phyloP scores from a whole-genome alignment of 805 yeast genomes.

The Ogataea sp. region DNA sequence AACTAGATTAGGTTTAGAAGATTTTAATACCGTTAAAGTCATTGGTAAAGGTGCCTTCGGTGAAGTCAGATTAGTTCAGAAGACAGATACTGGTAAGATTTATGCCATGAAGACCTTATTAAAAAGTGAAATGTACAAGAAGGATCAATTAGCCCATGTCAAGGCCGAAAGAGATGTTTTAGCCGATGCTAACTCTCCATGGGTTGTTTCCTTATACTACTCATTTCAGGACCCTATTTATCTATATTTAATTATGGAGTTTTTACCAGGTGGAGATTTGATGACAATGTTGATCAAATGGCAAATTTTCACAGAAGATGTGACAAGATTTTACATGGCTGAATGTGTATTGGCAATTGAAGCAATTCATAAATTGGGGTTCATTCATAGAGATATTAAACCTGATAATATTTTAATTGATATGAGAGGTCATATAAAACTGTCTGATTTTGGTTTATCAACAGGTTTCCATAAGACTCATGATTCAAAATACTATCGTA shows the following conservation, averaged over 20 bases:
- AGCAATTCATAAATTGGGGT: constrained; percentile 87
- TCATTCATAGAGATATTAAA: constrained; percentile 94
- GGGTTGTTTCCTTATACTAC: constrained; percentile 80
- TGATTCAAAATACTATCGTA: constrained; percentile 79
- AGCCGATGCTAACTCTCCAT: constrained; percentile 82
- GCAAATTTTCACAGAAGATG: constrained; percentile 91
- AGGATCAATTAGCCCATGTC: constrained; percentile 91
- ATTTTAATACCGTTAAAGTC: constrained; percentile 82
- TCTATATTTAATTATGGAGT: constrained; percentile 73
- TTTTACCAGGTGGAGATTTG: constrained; percentile 75
- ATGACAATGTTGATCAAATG: constrained; percentile 96
- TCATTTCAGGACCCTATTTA: constrained; percentile 76
- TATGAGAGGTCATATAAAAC: constrained; percentile 55
- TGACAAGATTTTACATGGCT: constrained; percentile 89
- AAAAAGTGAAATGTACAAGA: constrained; percentile 89
- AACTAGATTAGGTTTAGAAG: constrained; percentile 75
- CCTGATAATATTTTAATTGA: constrained; percentile 84
- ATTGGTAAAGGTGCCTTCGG: constrained; percentile 98
- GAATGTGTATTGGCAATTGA: constrained; percentile 94
- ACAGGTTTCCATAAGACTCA: constrained; percentile 94
- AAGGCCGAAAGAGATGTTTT: constrained; percentile 94
- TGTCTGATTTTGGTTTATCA: constrained; percentile 71
- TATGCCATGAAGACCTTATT: constrained; percentile 91
- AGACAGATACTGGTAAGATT: constrained; percentile 83
- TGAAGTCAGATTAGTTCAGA: constrained; percentile 90